These are phyloP conservation scores for Solanum neorickii DNA, from an alignment of 257 asterid genomes.

Conservation along the genomic window DNA sequence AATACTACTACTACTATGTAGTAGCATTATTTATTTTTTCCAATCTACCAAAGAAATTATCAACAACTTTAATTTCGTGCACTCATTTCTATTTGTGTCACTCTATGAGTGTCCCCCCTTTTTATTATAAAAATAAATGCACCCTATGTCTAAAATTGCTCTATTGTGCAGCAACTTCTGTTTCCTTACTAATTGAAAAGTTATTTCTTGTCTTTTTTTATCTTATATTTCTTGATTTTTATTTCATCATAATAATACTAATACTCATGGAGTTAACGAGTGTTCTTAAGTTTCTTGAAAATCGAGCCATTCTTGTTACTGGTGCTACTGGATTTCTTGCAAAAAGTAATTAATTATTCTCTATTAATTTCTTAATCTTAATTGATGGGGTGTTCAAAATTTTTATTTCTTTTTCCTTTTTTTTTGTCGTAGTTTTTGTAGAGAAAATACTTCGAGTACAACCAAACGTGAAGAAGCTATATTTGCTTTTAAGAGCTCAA, in stretches of 20 bases:
- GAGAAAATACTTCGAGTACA: conserved; percentile 61
- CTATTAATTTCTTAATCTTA: background rate
- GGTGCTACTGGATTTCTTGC: conserved; percentile 58
- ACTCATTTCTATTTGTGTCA: background rate
- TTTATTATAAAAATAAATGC: background rate
- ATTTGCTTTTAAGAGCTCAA: conserved; percentile 48
- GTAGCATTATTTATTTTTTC: background rate
- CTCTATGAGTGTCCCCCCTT: background rate
- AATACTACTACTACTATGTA: background rate
- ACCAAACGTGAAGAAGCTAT: conserved; percentile 45
- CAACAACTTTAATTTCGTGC: background rate
- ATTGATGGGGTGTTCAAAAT: background rate
- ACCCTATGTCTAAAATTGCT: background rate
- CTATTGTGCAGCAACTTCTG: background rate
- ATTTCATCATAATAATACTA: background rate
- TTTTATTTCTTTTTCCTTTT: accelerated
- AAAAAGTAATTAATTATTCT: conserved; percentile 23
- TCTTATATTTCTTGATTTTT: background rate
- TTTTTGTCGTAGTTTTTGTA: conserved; percentile 11
- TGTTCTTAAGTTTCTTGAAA: conserved; percentile 33
- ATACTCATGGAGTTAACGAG: conserved; percentile 32
- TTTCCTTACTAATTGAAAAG: background rate
- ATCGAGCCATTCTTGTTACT: conserved; percentile 32
- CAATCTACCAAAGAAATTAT: background rate
- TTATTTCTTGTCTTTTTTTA: background rate